Base-by-base conservation (phyloP, 2,329 filamentous ascomycete species). In the Pestalotiopsis sp. region DNA sequence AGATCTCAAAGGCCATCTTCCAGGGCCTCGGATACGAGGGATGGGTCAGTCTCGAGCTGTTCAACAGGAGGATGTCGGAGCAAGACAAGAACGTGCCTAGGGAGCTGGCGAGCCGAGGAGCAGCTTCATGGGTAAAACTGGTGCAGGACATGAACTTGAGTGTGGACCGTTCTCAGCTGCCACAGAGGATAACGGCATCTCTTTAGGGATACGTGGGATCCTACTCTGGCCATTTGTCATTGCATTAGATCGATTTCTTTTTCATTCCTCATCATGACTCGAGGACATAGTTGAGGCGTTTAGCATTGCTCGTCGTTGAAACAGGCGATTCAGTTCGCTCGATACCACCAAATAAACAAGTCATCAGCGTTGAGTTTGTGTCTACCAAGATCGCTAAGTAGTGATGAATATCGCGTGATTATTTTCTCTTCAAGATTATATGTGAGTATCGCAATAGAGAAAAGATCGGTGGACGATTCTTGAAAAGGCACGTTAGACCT, bases 21-120 rank as follows among this genome's bases (percentile, higher is more conserved):
- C 84, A 89, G 11, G 87, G 87, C 0, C 81, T 93, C 0, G 90
- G 90, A 0, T 94, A 88, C 72, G 81, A 88, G 67, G 92, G 92
- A 2, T 93, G 90, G 88, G 83, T 93, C 61, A 92, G 90, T 74
- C 86, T 92, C 72, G 92, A 94, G 81, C 79, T 94, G 17, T 94
- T 93, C 76, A 88, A 89, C 73, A 80, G 86, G 41, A 84, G 84
- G 31, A 87, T 92, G 83, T 80, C 83, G 2, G 85, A 90, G 69
- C 75, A 80, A 11, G 84, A 84, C 11, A 79, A 86, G 0, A 79
- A 77, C 0, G 83, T 87, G 13, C 90, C 90, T 0, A 85, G 83
- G 75, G 83, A 84, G 68, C 68, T 79, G 25, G 78, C 78, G 2
- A 73, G 74, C 31, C 74, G 77, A 11, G 77, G 77, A 5, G 77